A percentile compares a stretch with the other conserved stretches of the same genome.
These are phyloP conservation scores for Penicillium canariense DNA, from an alignment of 495 filamentous ascomycete species.

Conservation along the genomic window DNA sequence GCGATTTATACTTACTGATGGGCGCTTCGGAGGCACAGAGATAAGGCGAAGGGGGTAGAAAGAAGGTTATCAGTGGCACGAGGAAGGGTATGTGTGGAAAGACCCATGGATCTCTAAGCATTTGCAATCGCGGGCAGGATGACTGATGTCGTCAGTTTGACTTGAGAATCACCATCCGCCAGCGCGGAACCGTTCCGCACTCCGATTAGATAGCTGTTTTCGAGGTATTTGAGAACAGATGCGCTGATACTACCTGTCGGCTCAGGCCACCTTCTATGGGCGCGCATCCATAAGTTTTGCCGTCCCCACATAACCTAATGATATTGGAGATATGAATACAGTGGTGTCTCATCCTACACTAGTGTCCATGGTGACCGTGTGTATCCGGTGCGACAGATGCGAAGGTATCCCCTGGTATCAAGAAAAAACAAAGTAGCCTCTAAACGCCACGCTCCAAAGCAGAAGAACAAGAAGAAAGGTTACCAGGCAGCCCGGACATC, in stretches of 20 bases:
- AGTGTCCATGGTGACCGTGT: background rate
- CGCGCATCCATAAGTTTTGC: too few relatives aligned
- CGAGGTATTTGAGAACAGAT: too few relatives aligned
- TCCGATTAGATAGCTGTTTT: too few relatives aligned
- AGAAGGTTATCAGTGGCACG: conserved; percentile 13
- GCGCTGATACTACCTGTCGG: too few relatives aligned
- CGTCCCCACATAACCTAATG: too few relatives aligned
- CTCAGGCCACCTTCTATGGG: too few relatives aligned
- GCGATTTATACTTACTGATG: too few relatives aligned
- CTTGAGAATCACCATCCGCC: background rate
- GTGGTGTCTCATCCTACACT: background rate
- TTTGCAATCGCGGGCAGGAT: background rate
- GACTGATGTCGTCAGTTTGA: conserved; percentile 7
- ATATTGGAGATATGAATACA: too few relatives aligned
- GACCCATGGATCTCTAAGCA: conserved; percentile 9
- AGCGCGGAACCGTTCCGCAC: conserved; percentile 29
- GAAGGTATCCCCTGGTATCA: conserved; percentile 9
- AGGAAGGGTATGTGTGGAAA: background rate
- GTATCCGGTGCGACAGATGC: background rate
- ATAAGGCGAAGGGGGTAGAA: too few relatives aligned
- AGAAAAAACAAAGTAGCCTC: background rate
- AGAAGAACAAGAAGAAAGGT: background rate
- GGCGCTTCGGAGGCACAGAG: too few relatives aligned
- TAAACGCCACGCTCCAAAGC: conserved; percentile 11
- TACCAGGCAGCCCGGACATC: conserved; percentile 51